A percentile compares a stretch with the other conserved stretches of the same genome.
phyloP scores from a whole-genome alignment of 257 asterid species.

The Solanum neorickii region DNA sequence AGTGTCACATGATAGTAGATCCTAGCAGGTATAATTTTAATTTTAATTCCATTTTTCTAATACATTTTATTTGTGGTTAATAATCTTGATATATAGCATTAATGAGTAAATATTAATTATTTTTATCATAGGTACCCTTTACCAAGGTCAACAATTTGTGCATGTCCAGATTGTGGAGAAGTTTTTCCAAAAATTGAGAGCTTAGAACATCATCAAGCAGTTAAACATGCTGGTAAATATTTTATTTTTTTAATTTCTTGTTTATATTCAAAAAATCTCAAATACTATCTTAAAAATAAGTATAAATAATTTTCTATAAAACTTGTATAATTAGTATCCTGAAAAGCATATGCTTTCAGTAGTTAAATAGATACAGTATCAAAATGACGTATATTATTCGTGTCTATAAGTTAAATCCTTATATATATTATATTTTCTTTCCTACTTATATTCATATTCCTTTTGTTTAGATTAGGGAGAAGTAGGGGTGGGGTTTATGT shows the following conservation, averaged over 20 bases:
- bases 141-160: conserved; percentile 70
- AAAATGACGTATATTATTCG: not conserved
- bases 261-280: not conserved
- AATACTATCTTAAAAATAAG: not conserved
- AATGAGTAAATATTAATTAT: not conserved
- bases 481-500: not conserved
- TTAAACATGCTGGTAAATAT: conserved; percentile 75
- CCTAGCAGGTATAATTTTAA: conserved; percentile 45
- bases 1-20: conserved; percentile 77
- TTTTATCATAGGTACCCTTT: conserved; percentile 81
- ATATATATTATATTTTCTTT: not conserved
- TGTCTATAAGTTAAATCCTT: not conserved
- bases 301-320: not conserved
- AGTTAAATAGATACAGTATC: not conserved
- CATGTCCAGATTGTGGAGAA: conserved; percentile 86
- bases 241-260: not conserved
- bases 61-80: not conserved
- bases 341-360: not conserved
- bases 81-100: not conserved
- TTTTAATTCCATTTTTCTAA: not conserved
- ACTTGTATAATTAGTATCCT: not conserved
- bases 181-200: conserved; percentile 82
- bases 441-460: not conserved
- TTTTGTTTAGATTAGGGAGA: not conserved
- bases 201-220: conserved; percentile 85